phyloP scores from a whole-genome alignment of 1,284 basidiomycete species.

The Microbotryomycetes sp. region DNA sequence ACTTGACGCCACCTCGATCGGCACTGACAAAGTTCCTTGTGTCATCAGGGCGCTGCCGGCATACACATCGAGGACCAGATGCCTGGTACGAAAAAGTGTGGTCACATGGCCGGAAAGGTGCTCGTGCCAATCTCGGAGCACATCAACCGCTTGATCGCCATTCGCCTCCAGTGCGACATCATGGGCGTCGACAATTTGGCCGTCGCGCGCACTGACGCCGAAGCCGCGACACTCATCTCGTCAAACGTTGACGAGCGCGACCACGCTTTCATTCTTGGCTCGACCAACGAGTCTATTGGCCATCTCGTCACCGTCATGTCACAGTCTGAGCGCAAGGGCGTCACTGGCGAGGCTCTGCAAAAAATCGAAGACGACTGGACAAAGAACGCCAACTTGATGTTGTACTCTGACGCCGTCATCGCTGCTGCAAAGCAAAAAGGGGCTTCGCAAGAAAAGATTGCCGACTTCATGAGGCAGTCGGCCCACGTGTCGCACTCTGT shows the following conservation, averaged over 20 bases:
- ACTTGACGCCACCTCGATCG: background rate
- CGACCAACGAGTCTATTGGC: constrained; percentile 65
- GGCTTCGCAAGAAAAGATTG: constrained; percentile 42
- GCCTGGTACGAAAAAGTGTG: constrained; percentile 58
- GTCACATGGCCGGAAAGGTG: constrained; percentile 65
- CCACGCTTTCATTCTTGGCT: constrained; percentile 91
- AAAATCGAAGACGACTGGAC: constrained; percentile 84
- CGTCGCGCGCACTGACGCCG: constrained; percentile 66
- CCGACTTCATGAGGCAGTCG: constrained; percentile 55
- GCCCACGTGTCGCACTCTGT: constrained; percentile 60
- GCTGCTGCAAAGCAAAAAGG: constrained; percentile 63
- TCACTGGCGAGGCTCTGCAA: constrained; percentile 71
- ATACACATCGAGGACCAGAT: constrained; percentile 76
- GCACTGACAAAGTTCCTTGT: background rate
- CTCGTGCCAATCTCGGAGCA: constrained; percentile 62
- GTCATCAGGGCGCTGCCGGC: constrained; percentile 37
- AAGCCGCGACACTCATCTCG: constrained; percentile 93
- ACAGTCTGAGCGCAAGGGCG: constrained; percentile 71
- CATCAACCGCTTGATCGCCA: constrained; percentile 69
- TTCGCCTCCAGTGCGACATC: constrained; percentile 69
- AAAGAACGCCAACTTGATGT: constrained; percentile 61
- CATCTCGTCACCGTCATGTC: constrained; percentile 69
- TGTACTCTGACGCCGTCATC: constrained; percentile 69
- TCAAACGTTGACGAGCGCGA: constrained; percentile 95
- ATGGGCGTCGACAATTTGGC: constrained; percentile 71